A percentile compares a stretch with the other conserved stretches of the same genome.
Conservation (phyloP, 169 alveolate species). For the Perkinsus olseni region DNA sequence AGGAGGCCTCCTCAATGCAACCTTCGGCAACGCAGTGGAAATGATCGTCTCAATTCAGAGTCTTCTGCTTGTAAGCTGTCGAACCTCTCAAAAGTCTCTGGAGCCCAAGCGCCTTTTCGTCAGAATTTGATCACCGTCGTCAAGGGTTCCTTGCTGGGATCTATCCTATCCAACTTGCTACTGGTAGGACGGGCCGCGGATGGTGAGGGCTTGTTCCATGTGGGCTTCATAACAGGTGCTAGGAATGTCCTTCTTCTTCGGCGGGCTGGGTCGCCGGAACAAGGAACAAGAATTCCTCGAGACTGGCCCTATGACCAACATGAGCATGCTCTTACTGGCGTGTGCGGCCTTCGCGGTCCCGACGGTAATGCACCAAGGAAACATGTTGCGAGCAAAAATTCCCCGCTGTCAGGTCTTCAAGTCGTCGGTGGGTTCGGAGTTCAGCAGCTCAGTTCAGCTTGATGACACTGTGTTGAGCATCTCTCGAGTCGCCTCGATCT, state of each 20-base stretch:
- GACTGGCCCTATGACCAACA: slow-evolving; percentile 54
- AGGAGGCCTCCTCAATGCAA: slow-evolving; percentile 74
- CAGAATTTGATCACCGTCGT: slow-evolving; percentile 63
- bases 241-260: slow-evolving; percentile 59
- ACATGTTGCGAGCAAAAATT: neutral
- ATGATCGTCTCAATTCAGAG: slow-evolving; percentile 73
- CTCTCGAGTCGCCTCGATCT: slow-evolving; percentile 49
- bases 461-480: slow-evolving; percentile 11
- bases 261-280: slow-evolving; percentile 52
- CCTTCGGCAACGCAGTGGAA: slow-evolving; percentile 79
- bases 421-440: slow-evolving; percentile 3
- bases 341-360: slow-evolving; percentile 56
- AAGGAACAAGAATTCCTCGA: slow-evolving; percentile 34
- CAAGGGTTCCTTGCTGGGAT: slow-evolving; percentile 69
- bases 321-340: slow-evolving; percentile 44
- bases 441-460: neutral
- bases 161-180: slow-evolving; percentile 49
- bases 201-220: neutral
- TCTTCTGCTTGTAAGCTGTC: slow-evolving; percentile 11
- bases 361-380: slow-evolving; percentile 21
- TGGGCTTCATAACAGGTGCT: slow-evolving; percentile 21
- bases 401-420: slow-evolving; percentile 28
- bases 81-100: neutral
- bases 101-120: neutral
- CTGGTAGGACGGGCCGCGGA: slow-evolving; percentile 6